Base-by-base conservation (phyloP, 2,329 filamentous ascomycete species). In the Neofusicoccum laricinum region DNA sequence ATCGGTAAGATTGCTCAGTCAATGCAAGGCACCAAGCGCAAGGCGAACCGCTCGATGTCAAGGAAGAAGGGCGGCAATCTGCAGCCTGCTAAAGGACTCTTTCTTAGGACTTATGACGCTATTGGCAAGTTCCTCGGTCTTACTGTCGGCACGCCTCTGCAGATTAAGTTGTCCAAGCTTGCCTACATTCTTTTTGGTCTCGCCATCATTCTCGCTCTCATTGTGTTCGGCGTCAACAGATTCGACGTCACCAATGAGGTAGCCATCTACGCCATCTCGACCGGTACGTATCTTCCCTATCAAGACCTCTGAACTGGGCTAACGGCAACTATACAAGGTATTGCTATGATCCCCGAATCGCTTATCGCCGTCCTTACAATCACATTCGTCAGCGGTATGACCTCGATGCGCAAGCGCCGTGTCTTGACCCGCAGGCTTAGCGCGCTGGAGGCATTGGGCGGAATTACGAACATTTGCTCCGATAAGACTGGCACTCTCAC, bases 1-100 rank as follows among this genome's bases (percentile, higher is more conserved):
- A 88, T 93, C 62, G 90, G 90, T 70, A 87, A 87, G 71, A 92
- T 93, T 69, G 90, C 90, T n/a, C 84, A 83, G 17, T 76, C 85
- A 66, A 79, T 89, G 51, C 84, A 82, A 64, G 81, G 80, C 30
- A 81, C 78, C 68, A 80, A 81, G 69, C 84, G 79, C 58, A 82
- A 78, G 67, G 75, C 76, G 36, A 70, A 70, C 61, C 63, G 68
- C 4, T 68, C 68, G n/a, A 63, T 70, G 59, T 70, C 68, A 7
- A 69, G 82, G 36, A 82, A 81, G 46, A 76, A 81, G 2, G 74
- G 80, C 71, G 73, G 82, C 25, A 66, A 63, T 17, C 51, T 76
- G 69, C 81, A 78, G 81, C 71, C 51, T 78, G 85, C 69, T 79
- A 67, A 70, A 21, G 65, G 67, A 14, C 63, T 64, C 14, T 36